phyloP scores from a whole-genome alignment of 1,284 basidiomycete species.

The Malassezia restricta region DNA sequence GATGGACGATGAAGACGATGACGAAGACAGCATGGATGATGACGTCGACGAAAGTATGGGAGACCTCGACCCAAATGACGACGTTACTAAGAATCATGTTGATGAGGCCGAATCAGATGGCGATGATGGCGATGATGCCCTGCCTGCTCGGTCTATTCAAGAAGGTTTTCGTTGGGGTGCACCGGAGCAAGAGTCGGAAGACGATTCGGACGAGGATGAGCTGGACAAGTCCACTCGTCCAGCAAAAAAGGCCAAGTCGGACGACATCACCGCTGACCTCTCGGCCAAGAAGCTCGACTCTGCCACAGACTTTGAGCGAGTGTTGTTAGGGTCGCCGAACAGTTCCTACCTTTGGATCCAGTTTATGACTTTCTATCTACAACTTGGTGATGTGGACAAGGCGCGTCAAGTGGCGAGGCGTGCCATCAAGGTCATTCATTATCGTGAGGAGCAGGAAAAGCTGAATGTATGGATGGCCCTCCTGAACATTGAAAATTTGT shows the following conservation, averaged over 20 bases:
- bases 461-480: constrained; percentile 96
- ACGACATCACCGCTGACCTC: constrained; percentile 39
- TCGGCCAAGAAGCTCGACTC: constrained; percentile 59
- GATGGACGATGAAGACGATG: neutral
- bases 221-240: constrained; percentile 29
- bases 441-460: constrained; percentile 91
- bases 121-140: constrained; percentile 1
- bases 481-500: constrained; percentile 86
- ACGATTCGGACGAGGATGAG: constrained; percentile 51
- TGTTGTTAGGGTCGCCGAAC: constrained; percentile 87
- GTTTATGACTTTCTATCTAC: constrained; percentile 96
- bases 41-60: constrained; percentile 22
- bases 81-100: constrained; percentile 15
- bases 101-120: constrained; percentile 6
- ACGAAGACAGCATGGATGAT: neutral
- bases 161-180: constrained; percentile 13
- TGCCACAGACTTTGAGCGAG: constrained; percentile 81
- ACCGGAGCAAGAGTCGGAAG: neutral
- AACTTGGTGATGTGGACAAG: constrained; percentile 86
- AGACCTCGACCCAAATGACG: constrained; percentile 25
- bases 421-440: constrained; percentile 75
- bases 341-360: constrained; percentile 98
- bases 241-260: constrained; percentile 13
- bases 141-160: constrained; percentile 1
- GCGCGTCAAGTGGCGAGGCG: constrained; percentile 75